These are phyloP conservation scores for Juglanconis oblonga DNA, from an alignment of 2,329 filamentous ascomycete genomes.

Conservation along the genomic window DNA sequence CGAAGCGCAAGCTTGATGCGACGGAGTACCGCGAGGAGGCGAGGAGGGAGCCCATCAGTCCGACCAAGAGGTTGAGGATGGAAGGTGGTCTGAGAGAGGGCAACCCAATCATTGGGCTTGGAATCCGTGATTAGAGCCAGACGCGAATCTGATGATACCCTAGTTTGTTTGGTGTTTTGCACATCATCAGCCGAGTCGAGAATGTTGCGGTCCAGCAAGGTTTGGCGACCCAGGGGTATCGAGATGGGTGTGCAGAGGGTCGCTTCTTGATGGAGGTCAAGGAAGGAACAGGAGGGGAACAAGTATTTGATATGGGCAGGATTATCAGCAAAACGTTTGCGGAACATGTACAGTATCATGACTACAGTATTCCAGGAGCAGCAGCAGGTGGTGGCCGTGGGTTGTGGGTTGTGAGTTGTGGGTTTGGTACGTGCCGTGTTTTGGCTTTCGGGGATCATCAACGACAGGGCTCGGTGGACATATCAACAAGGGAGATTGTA, in stretches of 20 bases:
- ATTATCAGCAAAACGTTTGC: background rate
- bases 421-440: background rate
- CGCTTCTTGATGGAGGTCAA: background rate
- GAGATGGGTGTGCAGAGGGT: background rate
- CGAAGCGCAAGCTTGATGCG: slow-evolving; percentile 49
- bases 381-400: background rate
- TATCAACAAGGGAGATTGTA: background rate
- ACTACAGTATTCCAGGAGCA: background rate
- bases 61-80: slow-evolving; percentile 50
- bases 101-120: slow-evolving; percentile 42
- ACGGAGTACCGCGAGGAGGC: slow-evolving; percentile 27
- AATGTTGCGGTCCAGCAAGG: background rate
- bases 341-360: background rate
- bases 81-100: slow-evolving; percentile 37
- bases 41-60: slow-evolving; percentile 39
- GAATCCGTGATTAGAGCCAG: slow-evolving; percentile 36
- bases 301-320: background rate
- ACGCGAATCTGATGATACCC: slow-evolving; percentile 9
- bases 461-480: background rate
- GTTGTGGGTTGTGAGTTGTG: background rate
- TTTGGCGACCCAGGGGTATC: background rate
- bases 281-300: background rate
- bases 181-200: background rate
- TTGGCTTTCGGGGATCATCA: background rate
- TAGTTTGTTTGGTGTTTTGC: background rate